These are phyloP conservation scores for Lecanosticta acicola DNA, from an alignment of 2,329 filamentous ascomycete species.

Conservation along the genomic window DNA sequence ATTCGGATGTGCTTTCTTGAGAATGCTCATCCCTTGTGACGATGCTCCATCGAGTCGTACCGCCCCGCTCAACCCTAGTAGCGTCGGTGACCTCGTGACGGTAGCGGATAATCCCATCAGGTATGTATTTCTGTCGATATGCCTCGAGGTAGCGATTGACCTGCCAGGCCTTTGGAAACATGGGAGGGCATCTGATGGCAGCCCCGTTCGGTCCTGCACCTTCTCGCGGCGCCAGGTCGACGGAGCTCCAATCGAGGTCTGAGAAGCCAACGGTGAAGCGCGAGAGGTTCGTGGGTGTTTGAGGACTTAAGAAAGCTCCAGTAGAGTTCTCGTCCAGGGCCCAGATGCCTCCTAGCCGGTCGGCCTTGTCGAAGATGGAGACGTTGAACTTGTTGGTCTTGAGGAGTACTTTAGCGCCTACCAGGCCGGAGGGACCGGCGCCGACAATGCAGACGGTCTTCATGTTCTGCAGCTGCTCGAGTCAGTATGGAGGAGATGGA, in stretches of 20 bases:
- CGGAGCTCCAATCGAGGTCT: slow-evolving; percentile 64
- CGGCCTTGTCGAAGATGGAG: slow-evolving; percentile 62
- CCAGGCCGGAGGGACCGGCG: slow-evolving; percentile 42
- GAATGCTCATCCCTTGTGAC: slow-evolving; percentile 16
- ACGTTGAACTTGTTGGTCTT: slow-evolving; percentile 57
- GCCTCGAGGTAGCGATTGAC: slow-evolving; percentile 65
- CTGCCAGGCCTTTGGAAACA: slow-evolving; percentile 72
- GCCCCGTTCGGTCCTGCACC: not conserved
- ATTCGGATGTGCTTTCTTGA: slow-evolving; percentile 34
- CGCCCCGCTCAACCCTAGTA: slow-evolving; percentile 3
- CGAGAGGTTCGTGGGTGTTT: slow-evolving; percentile 64
- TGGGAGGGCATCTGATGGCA: slow-evolving; percentile 42
- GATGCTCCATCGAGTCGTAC: slow-evolving; percentile 17
- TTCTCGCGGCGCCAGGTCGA: slow-evolving; percentile 26
- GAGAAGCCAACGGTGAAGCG: slow-evolving; percentile 60
- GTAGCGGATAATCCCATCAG: slow-evolving; percentile 46
- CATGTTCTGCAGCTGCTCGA: slow-evolving; percentile 5
- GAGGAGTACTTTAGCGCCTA: slow-evolving; percentile 60
- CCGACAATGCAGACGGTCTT: slow-evolving; percentile 39
- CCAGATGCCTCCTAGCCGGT: slow-evolving; percentile 73
- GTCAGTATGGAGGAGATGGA: not conserved
- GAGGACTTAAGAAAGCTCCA: slow-evolving; percentile 57
- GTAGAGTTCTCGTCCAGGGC: slow-evolving; percentile 37
- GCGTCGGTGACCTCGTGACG: slow-evolving; percentile 18
- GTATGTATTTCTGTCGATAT: slow-evolving; percentile 57